Conservation (phyloP, 2,329 filamentous ascomycete genomes). For the Chaetomium strumarium region DNA sequence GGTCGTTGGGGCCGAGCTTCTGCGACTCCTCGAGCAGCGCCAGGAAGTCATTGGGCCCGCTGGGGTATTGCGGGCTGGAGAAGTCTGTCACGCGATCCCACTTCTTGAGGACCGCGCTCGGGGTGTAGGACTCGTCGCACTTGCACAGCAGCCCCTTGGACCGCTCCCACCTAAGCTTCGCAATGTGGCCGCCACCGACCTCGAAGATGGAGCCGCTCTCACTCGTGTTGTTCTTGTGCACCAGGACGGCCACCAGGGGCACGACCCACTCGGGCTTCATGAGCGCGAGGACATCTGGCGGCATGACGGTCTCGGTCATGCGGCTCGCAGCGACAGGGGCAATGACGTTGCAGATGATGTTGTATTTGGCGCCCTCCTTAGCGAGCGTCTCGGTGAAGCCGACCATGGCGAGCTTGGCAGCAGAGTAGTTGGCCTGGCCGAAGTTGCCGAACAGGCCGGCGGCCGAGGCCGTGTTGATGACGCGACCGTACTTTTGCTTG, state of each 20-base stretch:
- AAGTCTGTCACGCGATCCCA: constrained; percentile 88
- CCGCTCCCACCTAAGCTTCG: constrained; percentile 94
- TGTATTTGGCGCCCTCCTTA: constrained; percentile 97
- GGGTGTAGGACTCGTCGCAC: constrained; percentile 81
- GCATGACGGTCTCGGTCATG: constrained; percentile 95
- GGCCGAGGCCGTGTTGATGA: constrained; percentile 96
- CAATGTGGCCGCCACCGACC: constrained; percentile 83
- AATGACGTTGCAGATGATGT: constrained; percentile 92
- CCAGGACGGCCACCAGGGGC: constrained; percentile 80
- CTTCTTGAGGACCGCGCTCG: constrained; percentile 79
- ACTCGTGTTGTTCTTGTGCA: constrained; percentile 73
- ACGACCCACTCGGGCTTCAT: constrained; percentile 94
- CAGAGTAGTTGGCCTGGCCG: constrained; percentile 94
- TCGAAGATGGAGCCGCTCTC: constrained; percentile 92
- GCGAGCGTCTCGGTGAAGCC: constrained; percentile 97
- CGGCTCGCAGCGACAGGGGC: constrained; percentile 91
- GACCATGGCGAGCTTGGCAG: constrained; percentile 90
- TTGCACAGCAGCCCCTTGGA: constrained; percentile 83
- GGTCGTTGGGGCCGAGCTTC: constrained; percentile 66
- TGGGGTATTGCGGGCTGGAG: constrained; percentile 74
- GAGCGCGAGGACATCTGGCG: constrained; percentile 79
- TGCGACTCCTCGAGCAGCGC: constrained; percentile 75
- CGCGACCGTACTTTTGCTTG: constrained; percentile 95
- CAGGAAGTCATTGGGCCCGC: constrained; percentile 83
- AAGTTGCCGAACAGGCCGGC: constrained; percentile 94